Base-by-base conservation (phyloP, 805 yeast species). In the Cyberlindnera subsufficiens region DNA sequence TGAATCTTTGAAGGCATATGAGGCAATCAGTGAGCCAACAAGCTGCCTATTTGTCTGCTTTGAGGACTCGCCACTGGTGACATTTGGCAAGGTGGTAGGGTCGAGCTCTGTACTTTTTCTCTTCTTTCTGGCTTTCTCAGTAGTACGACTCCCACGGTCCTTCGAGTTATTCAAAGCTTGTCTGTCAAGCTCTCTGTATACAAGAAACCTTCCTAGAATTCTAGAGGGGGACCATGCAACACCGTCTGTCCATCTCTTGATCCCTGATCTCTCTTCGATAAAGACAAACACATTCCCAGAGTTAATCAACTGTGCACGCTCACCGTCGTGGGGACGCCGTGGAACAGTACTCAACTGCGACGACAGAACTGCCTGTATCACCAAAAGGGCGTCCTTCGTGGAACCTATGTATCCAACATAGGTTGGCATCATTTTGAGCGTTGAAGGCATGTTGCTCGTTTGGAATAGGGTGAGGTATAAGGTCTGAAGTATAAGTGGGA, bases 181-280 rank as follows among this genome's bases (percentile, higher is more conserved):
- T 32, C 67, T 65, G 47, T 75, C 77, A 30, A 78, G 60, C 58
- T 89, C 95, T 22, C 95, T 75, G 61, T 90, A 90, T 10, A 90
- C 81, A 30, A 90, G 67, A 54, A 90, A 90, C 45, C 93, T 71
- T 6, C 96, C 96, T 22, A 88, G 70, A 32, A 90, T 88, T 38
- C 97, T 70, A 2, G 95, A 83, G 0, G 97, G 96, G 3, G 90
- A 80, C 98, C 98, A 90, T 13, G 90, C 71, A 13, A 86, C 77
- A n/a, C 96, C 96, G 57, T 90, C 98, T 1, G 98, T 90, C 98
- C 98, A 90, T 45, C 98, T 71, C 59, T 85, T 86, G 46, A 90
- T 89, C 3, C 91, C 89, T 0, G 90, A 80, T 11, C 75, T 68
- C 51, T 84, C 87, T 61, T 90, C 96, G 38, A 83, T 76, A 56